Evolutionary conservation across 495 filamentous ascomycete species (phyloP), one percentile per base, ranked within the genome.

Genomic region (Penicillium egyptiacum): DNA sequence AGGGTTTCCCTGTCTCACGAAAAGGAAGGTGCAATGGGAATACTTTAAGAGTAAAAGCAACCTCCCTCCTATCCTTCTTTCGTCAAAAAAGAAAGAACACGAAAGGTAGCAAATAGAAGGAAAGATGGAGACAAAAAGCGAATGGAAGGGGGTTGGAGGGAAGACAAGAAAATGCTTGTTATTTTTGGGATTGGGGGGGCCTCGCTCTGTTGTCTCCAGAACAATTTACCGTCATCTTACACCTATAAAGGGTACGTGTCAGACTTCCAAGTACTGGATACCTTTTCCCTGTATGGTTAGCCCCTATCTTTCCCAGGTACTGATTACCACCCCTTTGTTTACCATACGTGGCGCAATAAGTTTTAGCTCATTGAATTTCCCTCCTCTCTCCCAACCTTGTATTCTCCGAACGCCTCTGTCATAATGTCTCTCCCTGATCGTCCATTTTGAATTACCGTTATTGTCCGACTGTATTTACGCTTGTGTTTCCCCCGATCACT

Each of bases 151-250:
- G 58, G 53, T 58, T 44, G 57, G 57, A 54, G 50, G 17, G 45
- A 66, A 72, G 55, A 48, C 50, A 55, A 62, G 64, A 66, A 67
- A 65, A 66, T 64, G 58, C 58, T 61, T 66, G 66, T 47, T 56
- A 69, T 75, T 77, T 77, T 77, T 77, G 66, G 71, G 71, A 67
- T 61, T 56, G 67, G 67, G 59, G 50, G 41, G 48, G 47, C 14
- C n/a, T 19, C 16, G 41, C 20, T 40, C 42, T 37, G 62, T 63
- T 54, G 58, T 55, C 63, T 65, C 11, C 45, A 31, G 28, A 48
- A 11, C 17, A 69, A 70, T 68, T 71, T 74, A 70, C 69, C 46
- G 59, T 64, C 55, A 65, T 63, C 53, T 46, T 63, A 59, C 44
- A 46, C 17, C 5, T 22, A 30, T 8, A 46, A 31, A 54, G 46